These are phyloP conservation scores for Xerocomellus intermedius DNA, from an alignment of 768 basidiomycete genomes.

Conservation along the genomic window DNA sequence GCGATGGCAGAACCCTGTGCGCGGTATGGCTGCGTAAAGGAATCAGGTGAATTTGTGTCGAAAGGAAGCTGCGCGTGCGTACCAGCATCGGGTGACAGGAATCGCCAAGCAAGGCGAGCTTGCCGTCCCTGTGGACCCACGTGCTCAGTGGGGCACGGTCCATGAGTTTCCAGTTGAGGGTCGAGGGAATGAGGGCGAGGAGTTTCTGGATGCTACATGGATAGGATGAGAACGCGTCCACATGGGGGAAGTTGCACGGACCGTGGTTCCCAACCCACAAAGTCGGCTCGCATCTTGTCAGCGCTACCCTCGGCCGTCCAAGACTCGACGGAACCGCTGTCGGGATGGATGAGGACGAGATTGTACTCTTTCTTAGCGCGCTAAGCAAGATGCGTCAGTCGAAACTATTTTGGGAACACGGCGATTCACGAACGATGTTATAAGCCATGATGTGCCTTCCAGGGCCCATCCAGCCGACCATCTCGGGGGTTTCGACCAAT, in stretches of 20 bases:
- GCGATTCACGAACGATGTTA: constrained; percentile 36
- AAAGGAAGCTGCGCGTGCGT: background rate
- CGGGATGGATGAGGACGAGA: constrained; percentile 44
- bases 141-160: constrained; percentile 46
- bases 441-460: constrained; percentile 45
- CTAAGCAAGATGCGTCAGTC: constrained; percentile 7
- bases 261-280: constrained; percentile 49
- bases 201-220: constrained; percentile 44
- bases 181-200: constrained; percentile 42
- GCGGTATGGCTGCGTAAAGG: constrained; percentile 40
- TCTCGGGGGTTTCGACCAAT: constrained; percentile 50
- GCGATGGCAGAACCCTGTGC: constrained; percentile 59
- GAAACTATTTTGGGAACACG: background rate
- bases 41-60: background rate
- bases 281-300: constrained; percentile 48
- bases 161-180: constrained; percentile 48
- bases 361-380: constrained; percentile 44
- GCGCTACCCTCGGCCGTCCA: constrained; percentile 43
- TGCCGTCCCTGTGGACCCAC: constrained; percentile 47
- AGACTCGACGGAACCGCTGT: constrained; percentile 40
- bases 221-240: constrained; percentile 3
- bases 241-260: constrained; percentile 18
- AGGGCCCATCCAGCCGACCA: constrained; percentile 63
- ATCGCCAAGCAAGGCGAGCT: constrained; percentile 50
- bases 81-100: constrained; percentile 57